phyloP scores from a whole-genome alignment of 2,329 filamentous ascomycete species.

The Microascus cirrosus region DNA sequence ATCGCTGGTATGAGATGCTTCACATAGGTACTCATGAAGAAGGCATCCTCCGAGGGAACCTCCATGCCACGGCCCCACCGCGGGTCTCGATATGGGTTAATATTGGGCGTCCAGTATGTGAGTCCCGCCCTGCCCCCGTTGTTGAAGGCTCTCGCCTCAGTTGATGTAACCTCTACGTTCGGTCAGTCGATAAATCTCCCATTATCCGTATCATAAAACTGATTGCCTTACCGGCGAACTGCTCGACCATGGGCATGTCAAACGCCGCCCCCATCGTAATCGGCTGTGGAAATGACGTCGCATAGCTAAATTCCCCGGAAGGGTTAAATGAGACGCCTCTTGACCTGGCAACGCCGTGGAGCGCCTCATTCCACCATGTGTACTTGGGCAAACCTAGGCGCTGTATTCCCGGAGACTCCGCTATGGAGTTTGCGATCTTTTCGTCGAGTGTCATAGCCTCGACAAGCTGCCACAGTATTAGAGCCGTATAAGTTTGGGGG shows the following conservation, averaged over 20 bases:
- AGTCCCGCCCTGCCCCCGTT: slow-evolving; percentile 45
- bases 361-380: slow-evolving; percentile 50
- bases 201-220: too few species aligned
- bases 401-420: slow-evolving; percentile 15
- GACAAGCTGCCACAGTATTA: slow-evolving; percentile 12
- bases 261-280: slow-evolving; percentile 53
- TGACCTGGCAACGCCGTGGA: slow-evolving; percentile 49
- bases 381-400: slow-evolving; percentile 47
- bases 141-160: slow-evolving; percentile 54
- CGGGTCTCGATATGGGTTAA: slow-evolving; percentile 54
- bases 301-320: slow-evolving; percentile 41
- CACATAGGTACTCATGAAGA: slow-evolving; percentile 37
- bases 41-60: slow-evolving; percentile 46
- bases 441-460: slow-evolving; percentile 18
- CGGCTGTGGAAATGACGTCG: slow-evolving; percentile 55
- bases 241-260: slow-evolving; percentile 47
- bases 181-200: not conserved
- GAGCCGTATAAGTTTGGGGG: not conserved
- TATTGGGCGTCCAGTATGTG: slow-evolving; percentile 56
- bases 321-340: slow-evolving; percentile 34
- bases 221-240: not conserved
- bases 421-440: slow-evolving; percentile 20
- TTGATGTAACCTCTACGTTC: slow-evolving; percentile 41
- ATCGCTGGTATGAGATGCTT: slow-evolving; percentile 41
- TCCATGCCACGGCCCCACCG: slow-evolving; percentile 52